phyloP scores from a whole-genome alignment of 192 early-diverging fungal species.

The Coemansia sp. region DNA sequence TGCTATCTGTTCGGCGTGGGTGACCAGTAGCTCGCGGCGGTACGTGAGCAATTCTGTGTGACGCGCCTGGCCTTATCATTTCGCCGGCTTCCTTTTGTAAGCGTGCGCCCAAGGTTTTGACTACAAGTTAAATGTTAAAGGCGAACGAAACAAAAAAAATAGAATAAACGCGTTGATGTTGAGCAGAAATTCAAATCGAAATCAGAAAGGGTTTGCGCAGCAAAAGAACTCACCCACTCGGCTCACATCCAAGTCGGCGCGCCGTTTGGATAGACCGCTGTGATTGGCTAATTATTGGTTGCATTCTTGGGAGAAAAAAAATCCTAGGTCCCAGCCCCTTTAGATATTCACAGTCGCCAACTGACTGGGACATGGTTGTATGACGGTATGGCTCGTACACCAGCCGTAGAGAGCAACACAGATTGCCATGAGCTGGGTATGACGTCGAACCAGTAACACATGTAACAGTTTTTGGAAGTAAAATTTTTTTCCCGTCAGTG shows the following conservation, averaged over 20 bases:
- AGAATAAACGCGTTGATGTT: not conserved
- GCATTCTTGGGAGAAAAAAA: not conserved
- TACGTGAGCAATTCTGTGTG: constrained; percentile 8
- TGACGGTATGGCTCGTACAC: not conserved
- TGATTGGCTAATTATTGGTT: not conserved
- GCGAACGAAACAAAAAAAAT: not conserved
- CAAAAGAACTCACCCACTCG: not conserved
- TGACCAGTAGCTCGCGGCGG: not conserved
- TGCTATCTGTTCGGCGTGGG: constrained; percentile 3
- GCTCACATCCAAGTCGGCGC: not conserved
- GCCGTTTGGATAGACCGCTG: not conserved
- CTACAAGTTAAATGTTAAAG: not conserved
- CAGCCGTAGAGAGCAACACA: not conserved
- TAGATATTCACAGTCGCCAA: not conserved
- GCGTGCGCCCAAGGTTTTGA: not conserved
- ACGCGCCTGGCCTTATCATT: not conserved
- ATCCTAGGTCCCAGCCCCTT: no score
- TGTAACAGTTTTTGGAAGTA: not conserved
- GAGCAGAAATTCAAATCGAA: not conserved
- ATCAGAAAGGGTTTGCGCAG: not conserved
- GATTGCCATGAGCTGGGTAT: not conserved
- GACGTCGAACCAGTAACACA: not conserved
- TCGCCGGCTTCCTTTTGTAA: not conserved
- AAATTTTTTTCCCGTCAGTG: not conserved
- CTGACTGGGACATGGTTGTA: not conserved